phyloP scores from a whole-genome alignment of 345 rosid genomes.

The Citrus mangshanensis region DNA sequence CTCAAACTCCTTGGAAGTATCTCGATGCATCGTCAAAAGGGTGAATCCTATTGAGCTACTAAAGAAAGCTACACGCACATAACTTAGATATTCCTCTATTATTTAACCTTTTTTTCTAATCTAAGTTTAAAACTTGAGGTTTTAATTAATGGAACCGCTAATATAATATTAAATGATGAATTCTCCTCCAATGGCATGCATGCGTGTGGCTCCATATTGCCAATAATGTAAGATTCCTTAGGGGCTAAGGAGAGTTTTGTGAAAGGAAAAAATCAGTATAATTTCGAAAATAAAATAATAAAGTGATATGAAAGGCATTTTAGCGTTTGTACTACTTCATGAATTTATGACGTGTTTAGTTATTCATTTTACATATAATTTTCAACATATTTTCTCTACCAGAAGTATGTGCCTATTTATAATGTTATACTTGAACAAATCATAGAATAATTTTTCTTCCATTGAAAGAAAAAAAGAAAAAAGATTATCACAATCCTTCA shows the following conservation, averaged over 20 bases:
- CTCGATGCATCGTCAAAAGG: background rate
- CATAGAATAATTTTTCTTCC: background rate
- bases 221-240: background rate
- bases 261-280: background rate
- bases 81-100: background rate
- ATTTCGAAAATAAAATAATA: background rate
- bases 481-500: background rate
- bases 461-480: too few species aligned
- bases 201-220: background rate
- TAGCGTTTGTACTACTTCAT: background rate
- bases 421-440: too few species aligned
- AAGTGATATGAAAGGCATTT: background rate
- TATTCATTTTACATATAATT: too few species aligned
- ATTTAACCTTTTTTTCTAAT: background rate
- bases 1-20: slow-evolving; percentile 13
- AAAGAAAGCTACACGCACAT: background rate
- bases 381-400: too few species aligned
- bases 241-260: background rate
- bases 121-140: background rate
- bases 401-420: too few species aligned
- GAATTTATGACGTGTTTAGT: too few species aligned
- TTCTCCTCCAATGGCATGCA: background rate
- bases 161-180: background rate
- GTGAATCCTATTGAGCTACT: background rate
- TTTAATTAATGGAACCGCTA: background rate